Conservation (phyloP, 805 yeast genomes). For the Zygoascus flipseniorum region DNA sequence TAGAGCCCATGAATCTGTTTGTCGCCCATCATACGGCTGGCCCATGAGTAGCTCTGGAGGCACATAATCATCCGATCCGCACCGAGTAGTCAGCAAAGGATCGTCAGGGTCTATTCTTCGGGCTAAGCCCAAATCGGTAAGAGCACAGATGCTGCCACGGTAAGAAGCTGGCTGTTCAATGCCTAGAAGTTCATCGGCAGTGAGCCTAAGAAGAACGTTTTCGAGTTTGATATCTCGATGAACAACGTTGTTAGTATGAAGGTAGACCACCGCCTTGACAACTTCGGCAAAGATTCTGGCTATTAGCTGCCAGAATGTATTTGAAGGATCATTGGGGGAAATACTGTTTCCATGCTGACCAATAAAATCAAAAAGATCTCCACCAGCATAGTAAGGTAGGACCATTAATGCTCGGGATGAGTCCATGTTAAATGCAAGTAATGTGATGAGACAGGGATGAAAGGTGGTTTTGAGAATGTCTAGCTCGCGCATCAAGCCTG, state of each 20-base stretch:
- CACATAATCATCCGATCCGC: slow-evolving; percentile 95
- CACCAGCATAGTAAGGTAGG: slow-evolving; percentile 74
- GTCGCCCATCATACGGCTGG: slow-evolving; percentile 79
- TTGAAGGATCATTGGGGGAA: not conserved
- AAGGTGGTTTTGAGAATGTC: slow-evolving; percentile 44
- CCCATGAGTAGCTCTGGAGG: slow-evolving; percentile 93
- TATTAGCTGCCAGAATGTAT: slow-evolving; percentile 30
- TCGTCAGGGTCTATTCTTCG: slow-evolving; percentile 52
- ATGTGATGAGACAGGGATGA: slow-evolving; percentile 63
- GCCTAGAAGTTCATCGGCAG: slow-evolving; percentile 28
- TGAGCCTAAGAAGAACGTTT: slow-evolving; percentile 35
- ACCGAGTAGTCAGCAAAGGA: slow-evolving; percentile 71
- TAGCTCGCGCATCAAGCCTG: slow-evolving; percentile 64
- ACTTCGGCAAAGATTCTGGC: slow-evolving; percentile 64
- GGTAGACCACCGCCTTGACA: slow-evolving; percentile 56
- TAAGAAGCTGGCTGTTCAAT: slow-evolving; percentile 16
- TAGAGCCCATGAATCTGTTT: slow-evolving; percentile 90
- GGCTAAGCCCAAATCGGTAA: slow-evolving; percentile 88
- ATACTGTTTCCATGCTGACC: slow-evolving; percentile 30
- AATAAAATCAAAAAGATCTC: slow-evolving; percentile 69
- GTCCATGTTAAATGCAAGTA: slow-evolving; percentile 37
- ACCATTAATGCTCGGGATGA: slow-evolving; percentile 41
- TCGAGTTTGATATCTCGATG: slow-evolving; percentile 93
- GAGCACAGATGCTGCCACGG: slow-evolving; percentile 37
- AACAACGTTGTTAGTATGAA: slow-evolving; percentile 61